Evolutionary conservation across 768 basidiomycete genomes (phyloP), one percentile per base, ranked within the genome.

Genomic region (Kwoniella newhampshirensis): DNA sequence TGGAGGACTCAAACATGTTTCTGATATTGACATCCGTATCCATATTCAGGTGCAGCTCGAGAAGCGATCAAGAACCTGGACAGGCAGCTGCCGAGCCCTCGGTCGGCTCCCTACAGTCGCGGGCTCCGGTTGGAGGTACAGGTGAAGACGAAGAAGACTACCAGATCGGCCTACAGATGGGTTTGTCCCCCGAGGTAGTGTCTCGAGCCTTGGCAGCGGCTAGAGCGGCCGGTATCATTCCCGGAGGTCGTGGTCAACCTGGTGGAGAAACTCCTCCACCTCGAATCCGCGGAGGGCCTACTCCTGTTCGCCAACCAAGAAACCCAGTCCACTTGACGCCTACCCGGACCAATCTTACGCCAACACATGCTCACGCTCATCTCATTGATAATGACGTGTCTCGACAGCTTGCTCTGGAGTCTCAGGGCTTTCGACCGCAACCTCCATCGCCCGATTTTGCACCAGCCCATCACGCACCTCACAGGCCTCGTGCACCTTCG

Each of bases 41-140:
- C 3, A n/a, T n/a, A 2, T 41, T 20, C 50, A 68, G 66, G 66
- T 70, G 68, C 30, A 67, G 61, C 37, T 52, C 55, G 17, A 44
- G 65, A 35, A 56, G 40, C 28, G 68, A 70, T 15, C 51, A 44
- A 39, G 57, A 58, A 49, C 57, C 62, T 1, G 51, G 57, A 17
- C 27, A 46, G 26, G 32, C 56, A 4, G 48, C 58, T 23, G 47
- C 20, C 9, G 56, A 44, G 15, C 51, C 40, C 26, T 26, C 55
- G 12, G 40, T 35, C 27, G 62, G 51, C 15, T 52, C 41, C 40
- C 44, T 15, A 26, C 43, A 25, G 23, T 30, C 25, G 9, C 45
- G 60, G 4, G 53, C 40, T 15, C 50, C 45, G 15, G 26, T 36
- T 8, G 51, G 49, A 8, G 52, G 37, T 25, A 56, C 37, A 7